Base-by-base conservation (phyloP, 805 yeast genomes). In the Diddensiella santjacobensis region DNA sequence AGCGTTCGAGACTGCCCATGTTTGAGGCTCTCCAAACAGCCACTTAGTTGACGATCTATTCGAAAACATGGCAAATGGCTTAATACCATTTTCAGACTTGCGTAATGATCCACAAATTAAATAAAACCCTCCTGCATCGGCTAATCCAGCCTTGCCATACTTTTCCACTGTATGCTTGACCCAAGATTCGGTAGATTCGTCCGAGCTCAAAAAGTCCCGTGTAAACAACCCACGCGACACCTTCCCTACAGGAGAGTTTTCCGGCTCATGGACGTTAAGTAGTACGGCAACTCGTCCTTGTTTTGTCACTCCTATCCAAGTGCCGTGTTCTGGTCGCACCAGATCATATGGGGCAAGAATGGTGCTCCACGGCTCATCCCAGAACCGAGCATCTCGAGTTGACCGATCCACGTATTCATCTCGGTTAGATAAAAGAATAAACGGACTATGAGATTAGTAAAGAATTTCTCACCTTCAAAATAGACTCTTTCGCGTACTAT, bases 251-350 rank as follows among this genome's bases (percentile, higher is more conserved):
- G 53, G 62, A 44, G 52, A 2, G 78, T 76, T 59, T 4, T 53
- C 48, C 4, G 66, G 64, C 56, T 84, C 93, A 42, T 86, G 68
- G 61, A 78, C 81, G 62, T 91, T 91, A 15, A 93, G 81, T 22
- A 91, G 72, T 2, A 84, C 84, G 0, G 95, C 85, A 1, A 90
- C 49, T n/a, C 67, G 60, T 0, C 87, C 87, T 2, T 57, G 61
- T 24, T 70, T 69, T 36, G 79, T 73, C 1, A 84, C 74, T 0
- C 96, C 97, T 1, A 87, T 78, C 99, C 99, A 93, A 0, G 97
- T 87, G 1, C 99, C 97, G 53, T 79, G 87, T 47, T 81, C 89
- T 1, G 71, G 66, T 30, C 89, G 65, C 0, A 83, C 87, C 57
- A 85, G 63, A 63, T 91, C 97, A 33, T 74, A 67, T 0, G 97